phyloP scores from a whole-genome alignment of 2,329 filamentous ascomycete genomes.

The Apiospora rasikravindrae region DNA sequence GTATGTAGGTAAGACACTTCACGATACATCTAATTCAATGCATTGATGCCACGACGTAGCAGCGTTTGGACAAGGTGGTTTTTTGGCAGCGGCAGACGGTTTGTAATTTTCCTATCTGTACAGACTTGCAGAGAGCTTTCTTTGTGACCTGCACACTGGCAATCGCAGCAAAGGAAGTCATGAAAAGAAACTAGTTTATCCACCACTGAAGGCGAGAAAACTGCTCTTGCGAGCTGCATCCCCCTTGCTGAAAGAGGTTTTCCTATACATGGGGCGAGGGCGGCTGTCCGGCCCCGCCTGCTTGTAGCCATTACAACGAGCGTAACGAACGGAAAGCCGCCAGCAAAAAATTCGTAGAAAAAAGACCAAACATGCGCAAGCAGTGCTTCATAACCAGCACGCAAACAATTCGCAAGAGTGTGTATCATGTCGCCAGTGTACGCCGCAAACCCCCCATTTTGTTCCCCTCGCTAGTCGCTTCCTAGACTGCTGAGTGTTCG shows the following conservation, averaged over 20 bases:
- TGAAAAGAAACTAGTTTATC: conserved; percentile 39
- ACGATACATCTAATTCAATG: not conserved
- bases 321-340: conserved; percentile 52
- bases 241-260: conserved; percentile 31
- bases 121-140: conserved; percentile 33
- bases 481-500: conserved; percentile 18
- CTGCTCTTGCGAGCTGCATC: conserved; percentile 20
- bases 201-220: conserved; percentile 43
- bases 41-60: not conserved
- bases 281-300: conserved; percentile 45
- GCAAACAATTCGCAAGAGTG: conserved; percentile 17
- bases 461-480: conserved; percentile 18
- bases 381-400: conserved; percentile 27
- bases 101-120: conserved; percentile 36
- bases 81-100: conserved; percentile 32
- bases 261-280: conserved; percentile 33
- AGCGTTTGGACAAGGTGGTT: not conserved
- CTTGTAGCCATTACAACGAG: conserved; percentile 56
- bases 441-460: conserved; percentile 32
- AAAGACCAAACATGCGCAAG: conserved; percentile 31
- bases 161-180: conserved; percentile 30
- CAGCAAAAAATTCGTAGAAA: conserved; percentile 27
- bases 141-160: conserved; percentile 39
- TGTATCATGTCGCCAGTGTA: conserved; percentile 34
- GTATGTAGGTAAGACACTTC: not conserved